A percentile compares a stretch with the other conserved stretches of the same genome.
Evolutionary conservation across 225 moss, liverwort and hornwort species (phyloP).

Genomic region (Sphagnum tenellum): DNA sequence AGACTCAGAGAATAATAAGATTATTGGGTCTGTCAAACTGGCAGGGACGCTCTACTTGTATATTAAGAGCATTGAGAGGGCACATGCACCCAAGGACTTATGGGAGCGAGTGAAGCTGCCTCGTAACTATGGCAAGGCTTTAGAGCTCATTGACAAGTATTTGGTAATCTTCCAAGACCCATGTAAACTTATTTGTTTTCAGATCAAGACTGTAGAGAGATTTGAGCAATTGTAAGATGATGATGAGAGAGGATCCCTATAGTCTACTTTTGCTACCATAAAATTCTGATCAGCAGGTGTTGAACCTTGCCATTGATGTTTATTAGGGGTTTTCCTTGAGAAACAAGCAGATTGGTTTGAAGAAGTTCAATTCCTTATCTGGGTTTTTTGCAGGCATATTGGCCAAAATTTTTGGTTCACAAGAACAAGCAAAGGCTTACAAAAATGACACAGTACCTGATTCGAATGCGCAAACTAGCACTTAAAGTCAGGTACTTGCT

Average conservation of each 20-base stretch:
- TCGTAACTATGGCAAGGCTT: conserved; percentile 84
- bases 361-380: too few relatives aligned
- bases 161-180: conserved; percentile 15
- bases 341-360: too few relatives aligned
- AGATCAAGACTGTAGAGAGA: neutral
- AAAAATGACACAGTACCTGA: conserved; percentile 49
- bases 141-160: conserved; percentile 77
- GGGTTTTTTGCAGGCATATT: conserved; percentile 44
- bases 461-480: conserved; percentile 87
- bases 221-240: too few relatives aligned
- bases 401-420: conserved; percentile 92
- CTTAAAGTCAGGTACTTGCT: conserved; percentile 67
- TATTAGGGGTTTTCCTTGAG: too few relatives aligned
- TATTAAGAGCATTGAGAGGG: conserved; percentile 93
- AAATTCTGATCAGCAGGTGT: too few relatives aligned
- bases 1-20: too few relatives aligned
- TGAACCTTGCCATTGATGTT: too few relatives aligned
- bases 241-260: too few relatives aligned
- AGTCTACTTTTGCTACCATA: too few relatives aligned
- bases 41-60: conserved; percentile 86
- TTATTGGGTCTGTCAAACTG: too few relatives aligned
- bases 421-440: conserved; percentile 53
- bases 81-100: conserved; percentile 78
- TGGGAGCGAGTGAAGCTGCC: conserved; percentile 94
- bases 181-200: neutral